phyloP scores from a whole-genome alignment of 371 early-diverging fungal genomes.

The Lichtheimia corymbifera region DNA sequence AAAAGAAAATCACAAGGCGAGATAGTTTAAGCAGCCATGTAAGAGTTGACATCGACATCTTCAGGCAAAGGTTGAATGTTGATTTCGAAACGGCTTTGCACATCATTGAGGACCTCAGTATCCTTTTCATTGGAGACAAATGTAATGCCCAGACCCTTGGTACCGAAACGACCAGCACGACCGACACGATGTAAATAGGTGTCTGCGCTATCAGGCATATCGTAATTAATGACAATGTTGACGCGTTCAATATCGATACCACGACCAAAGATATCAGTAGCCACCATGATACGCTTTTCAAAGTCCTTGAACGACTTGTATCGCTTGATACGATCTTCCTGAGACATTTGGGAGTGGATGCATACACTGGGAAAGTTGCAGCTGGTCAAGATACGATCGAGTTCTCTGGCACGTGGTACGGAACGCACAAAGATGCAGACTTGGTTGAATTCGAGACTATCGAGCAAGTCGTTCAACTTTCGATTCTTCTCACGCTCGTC shows the following conservation, averaged over 20 bases:
- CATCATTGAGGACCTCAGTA: constrained; percentile 77
- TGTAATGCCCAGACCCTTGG: constrained; percentile 97
- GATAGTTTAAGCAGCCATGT: constrained; percentile 37
- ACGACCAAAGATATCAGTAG: constrained; percentile 98
- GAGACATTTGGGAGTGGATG: constrained; percentile 90
- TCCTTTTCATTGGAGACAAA: constrained; percentile 93
- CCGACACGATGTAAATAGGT: constrained; percentile 98
- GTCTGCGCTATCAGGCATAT: constrained; percentile 95
- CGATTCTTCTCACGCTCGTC: constrained; percentile 91
- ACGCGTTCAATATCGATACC: constrained; percentile 99
- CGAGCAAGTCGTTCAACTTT: constrained; percentile 89
- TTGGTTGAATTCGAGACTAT: constrained; percentile 95
- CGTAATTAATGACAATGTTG: constrained; percentile 99
- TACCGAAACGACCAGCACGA: constrained; percentile 99
- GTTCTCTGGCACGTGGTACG: constrained; percentile 83
- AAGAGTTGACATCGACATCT: constrained; percentile 79
- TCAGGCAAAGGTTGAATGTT: constrained; percentile 90
- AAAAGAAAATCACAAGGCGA: background rate
- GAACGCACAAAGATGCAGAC: constrained; percentile 97
- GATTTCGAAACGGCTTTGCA: constrained; percentile 97
- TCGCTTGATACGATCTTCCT: constrained; percentile 89
- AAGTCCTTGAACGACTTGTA: constrained; percentile 97
- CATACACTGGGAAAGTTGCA: constrained; percentile 95
- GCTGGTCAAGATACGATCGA: constrained; percentile 86
- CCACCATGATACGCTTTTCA: constrained; percentile 94